Conservation (phyloP, 2,329 filamentous ascomycete species). For the Colletotrichum trifolii region DNA sequence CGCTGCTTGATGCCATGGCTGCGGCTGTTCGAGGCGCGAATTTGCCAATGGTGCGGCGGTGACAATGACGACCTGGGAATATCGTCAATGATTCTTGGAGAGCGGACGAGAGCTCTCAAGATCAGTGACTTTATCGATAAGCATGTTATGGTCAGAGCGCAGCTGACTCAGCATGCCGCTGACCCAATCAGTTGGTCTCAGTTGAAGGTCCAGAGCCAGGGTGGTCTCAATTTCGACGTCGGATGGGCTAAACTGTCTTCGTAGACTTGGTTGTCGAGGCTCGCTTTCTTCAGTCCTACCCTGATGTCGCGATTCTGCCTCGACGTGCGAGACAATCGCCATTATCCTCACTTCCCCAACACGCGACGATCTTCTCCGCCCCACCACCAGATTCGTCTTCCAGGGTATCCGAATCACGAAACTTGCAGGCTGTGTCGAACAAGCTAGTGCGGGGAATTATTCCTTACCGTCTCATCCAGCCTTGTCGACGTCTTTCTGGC, state of each 20-base stretch:
- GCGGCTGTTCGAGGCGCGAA: background rate
- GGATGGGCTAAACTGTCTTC: constrained; percentile 28
- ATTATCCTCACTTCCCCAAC: too few species aligned
- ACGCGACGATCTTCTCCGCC: too few species aligned
- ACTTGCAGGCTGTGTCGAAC: too few species aligned
- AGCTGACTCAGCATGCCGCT: constrained; percentile 23
- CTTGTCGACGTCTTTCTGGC: constrained; percentile 32
- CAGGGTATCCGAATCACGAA: background rate
- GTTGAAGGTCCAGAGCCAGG: background rate
- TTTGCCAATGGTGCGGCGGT: background rate
- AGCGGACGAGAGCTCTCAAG: background rate
- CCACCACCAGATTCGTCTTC: background rate
- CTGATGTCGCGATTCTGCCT: too few species aligned
- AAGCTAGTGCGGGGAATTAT: constrained; percentile 24
- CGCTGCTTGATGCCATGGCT: constrained; percentile 15
- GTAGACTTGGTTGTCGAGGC: background rate
- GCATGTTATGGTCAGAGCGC: constrained; percentile 1
- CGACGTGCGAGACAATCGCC: too few species aligned
- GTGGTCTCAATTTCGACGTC: constrained; percentile 32
- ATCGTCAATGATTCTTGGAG: constrained; percentile 24
- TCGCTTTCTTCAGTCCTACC: too few species aligned
- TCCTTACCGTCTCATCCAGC: constrained; percentile 25
- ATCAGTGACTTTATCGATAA: constrained; percentile 35
- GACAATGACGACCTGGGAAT: background rate
- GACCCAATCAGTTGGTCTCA: constrained; percentile 28